Evolutionary conservation across 2,329 filamentous ascomycete genomes (phyloP).

Genomic region (Nemania bipapillata): DNA sequence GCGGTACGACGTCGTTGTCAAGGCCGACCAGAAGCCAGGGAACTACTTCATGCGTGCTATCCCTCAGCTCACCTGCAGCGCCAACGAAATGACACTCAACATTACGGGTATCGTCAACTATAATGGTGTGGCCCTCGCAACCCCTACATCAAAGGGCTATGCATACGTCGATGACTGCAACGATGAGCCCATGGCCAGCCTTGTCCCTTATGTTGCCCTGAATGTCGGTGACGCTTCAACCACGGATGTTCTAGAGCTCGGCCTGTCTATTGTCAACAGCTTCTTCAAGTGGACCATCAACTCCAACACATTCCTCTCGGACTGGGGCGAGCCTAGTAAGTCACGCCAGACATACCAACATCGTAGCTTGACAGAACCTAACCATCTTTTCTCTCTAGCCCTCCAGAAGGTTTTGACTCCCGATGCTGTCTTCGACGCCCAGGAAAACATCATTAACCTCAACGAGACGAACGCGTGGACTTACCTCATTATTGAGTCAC

Average conservation of each 20-base stretch:
- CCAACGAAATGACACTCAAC: conserved; percentile 55
- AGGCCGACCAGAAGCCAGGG: conserved; percentile 53
- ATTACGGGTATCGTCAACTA: conserved; percentile 64
- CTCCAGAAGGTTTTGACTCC: conserved; percentile 50
- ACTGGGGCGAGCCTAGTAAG: conserved; percentile 60
- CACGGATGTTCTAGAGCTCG: conserved; percentile 48
- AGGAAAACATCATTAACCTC: conserved; percentile 50
- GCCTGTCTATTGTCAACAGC: conserved; percentile 46
- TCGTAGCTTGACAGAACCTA: conserved; percentile 9
- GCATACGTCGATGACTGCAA: conserved; percentile 48
- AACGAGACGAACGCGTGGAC: conserved; percentile 51
- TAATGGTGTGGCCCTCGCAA: conserved; percentile 43
- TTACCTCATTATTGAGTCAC: conserved; percentile 52
- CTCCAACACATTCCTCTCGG: conserved; percentile 58
- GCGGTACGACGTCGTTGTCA: conserved; percentile 61
- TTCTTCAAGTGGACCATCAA: conserved; percentile 64
- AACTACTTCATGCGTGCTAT: conserved; percentile 63
- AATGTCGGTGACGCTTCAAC: conserved; percentile 47
- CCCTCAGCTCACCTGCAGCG: conserved; percentile 56
- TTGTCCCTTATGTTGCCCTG: conserved; percentile 54
- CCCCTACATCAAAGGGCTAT: conserved; percentile 32
- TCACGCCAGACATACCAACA: neutral
- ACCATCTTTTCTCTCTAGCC: conserved; percentile 40
- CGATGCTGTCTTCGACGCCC: conserved; percentile 41
- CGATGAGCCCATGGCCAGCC: conserved; percentile 52